These are phyloP conservation scores for Pinus taeda DNA, from an alignment of 75 land plant genomes.

Conservation along the genomic window DNA sequence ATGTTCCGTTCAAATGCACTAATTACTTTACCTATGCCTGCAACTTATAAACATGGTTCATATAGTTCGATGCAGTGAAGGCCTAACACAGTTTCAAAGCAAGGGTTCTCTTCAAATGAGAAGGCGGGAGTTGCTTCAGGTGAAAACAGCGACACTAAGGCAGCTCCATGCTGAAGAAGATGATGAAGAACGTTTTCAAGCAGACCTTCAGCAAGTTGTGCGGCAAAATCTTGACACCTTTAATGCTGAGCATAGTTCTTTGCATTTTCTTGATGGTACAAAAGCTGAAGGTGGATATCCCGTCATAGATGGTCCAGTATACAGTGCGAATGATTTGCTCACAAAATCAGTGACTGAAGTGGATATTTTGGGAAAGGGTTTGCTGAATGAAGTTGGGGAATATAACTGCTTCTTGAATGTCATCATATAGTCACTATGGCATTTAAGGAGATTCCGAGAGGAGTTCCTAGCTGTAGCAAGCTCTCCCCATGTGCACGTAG, in stretches of 20 bases:
- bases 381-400: conserved; percentile 83
- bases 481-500: conserved; percentile 65
- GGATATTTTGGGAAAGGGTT: conserved; percentile 59
- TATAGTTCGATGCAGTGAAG: no score
- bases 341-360: conserved; percentile 4
- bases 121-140: no score
- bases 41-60: no score
- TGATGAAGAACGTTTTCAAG: no score
- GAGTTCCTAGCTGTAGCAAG: conserved; percentile 56
- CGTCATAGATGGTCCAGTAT: conserved; percentile 8
- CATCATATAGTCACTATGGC: conserved; percentile 92
- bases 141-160: no score
- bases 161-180: no score
- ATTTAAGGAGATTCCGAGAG: conserved; percentile 71
- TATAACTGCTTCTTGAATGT: conserved; percentile 93
- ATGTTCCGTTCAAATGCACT: no score
- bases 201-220: no score
- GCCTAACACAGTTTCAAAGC: no score
- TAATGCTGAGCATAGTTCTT: conserved; percentile 23
- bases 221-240: no score
- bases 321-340: neutral
- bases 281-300: neutral
- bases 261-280: conserved; percentile 2
- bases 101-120: no score
- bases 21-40: no score